Base-by-base conservation (phyloP, 805 yeast species). In the Saturnispora zaruensis region DNA sequence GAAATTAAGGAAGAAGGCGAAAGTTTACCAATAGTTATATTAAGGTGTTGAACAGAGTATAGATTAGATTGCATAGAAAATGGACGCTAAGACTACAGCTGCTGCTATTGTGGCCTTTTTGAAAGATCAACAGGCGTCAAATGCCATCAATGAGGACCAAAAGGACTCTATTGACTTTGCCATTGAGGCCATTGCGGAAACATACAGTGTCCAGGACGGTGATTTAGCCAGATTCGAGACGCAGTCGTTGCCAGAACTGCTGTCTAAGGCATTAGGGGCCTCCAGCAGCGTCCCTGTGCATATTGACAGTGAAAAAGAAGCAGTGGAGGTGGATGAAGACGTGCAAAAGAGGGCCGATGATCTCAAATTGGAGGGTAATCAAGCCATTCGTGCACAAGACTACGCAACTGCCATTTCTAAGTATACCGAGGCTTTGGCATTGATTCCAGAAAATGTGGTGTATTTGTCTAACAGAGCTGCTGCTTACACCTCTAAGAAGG, bases 401-500 rank as follows among this genome's bases (percentile, higher is more conserved):
- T 91, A 77, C 62, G 73, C 71, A 14, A 72, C 66, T 36, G 98
- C 99, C 4, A 75, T 88, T 48, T 77, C 74, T 23, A 79, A 82
- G 57, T 93, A 93, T 68, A 77, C 95, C 6, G 80, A 78, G 49
- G 98, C 98, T 9, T 78, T 93, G 57, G 78, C 69, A 23, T 67
- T 82, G 53, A 74, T 81, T 56, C 80, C 89, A 49, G 66, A 74
- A 16, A 89, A 88, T 65, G 89, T 90, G 16, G 87, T 93, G 20
- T 93, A 83, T 67, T 79, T 77, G 54, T 89, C 98, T 33, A 93
- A 93, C 71, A 81, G 99, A 63, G 98, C 99, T 13, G 99, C 99
- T 41, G 98, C 98, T 3, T 81, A 86, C 68, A 85, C 96, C 9
- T 87, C 96, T 5, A 61, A 77, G 28, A 76, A 79, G 55, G 72